These are phyloP conservation scores for Claviceps pazoutovae DNA, from an alignment of 2,329 filamentous ascomycete species.

Conservation along the genomic window DNA sequence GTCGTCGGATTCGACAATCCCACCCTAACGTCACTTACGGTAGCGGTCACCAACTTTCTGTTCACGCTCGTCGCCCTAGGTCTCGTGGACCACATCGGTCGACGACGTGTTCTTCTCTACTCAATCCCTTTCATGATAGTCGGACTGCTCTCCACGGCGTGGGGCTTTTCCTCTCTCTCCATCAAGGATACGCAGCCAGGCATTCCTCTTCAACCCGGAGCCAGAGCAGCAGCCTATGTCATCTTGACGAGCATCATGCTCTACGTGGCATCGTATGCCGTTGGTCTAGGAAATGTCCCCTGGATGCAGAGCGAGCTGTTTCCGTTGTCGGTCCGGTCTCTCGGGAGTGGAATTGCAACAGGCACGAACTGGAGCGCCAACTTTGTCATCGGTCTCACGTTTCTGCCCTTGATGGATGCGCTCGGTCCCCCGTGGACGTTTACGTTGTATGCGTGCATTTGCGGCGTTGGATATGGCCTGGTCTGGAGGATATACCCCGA, in stretches of 20 bases:
- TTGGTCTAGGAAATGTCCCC: conserved; percentile 81
- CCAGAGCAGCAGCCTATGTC: conserved; percentile 29
- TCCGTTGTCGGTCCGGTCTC: conserved; percentile 56
- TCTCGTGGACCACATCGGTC: conserved; percentile 66
- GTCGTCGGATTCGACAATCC: conserved; percentile 66
- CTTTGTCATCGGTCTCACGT: conserved; percentile 73
- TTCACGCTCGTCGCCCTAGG: conserved; percentile 64
- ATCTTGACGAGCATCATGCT: conserved; percentile 66
- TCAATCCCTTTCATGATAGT: conserved; percentile 74
- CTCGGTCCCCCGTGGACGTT: conserved; percentile 68
- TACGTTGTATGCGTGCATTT: conserved; percentile 61
- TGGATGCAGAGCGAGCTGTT: conserved; percentile 96
- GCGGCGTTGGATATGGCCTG: conserved; percentile 49
- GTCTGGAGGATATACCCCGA: conserved; percentile 74
- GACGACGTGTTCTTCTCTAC: conserved; percentile 64
- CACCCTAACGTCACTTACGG: conserved; percentile 64
- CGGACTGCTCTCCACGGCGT: conserved; percentile 56
- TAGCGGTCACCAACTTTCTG: conserved; percentile 71
- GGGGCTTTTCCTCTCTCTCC: conserved; percentile 55
- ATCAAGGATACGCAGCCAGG: conserved; percentile 17
- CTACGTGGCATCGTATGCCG: conserved; percentile 75
- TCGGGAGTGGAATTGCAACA: conserved; percentile 61
- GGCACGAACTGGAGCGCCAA: conserved; percentile 82
- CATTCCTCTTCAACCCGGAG: conserved; percentile 8
- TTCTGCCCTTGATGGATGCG: conserved; percentile 72